Evolutionary conservation across 2,329 filamentous ascomycete species (phyloP).

Genomic region (Botryotinia calthae): DNA sequence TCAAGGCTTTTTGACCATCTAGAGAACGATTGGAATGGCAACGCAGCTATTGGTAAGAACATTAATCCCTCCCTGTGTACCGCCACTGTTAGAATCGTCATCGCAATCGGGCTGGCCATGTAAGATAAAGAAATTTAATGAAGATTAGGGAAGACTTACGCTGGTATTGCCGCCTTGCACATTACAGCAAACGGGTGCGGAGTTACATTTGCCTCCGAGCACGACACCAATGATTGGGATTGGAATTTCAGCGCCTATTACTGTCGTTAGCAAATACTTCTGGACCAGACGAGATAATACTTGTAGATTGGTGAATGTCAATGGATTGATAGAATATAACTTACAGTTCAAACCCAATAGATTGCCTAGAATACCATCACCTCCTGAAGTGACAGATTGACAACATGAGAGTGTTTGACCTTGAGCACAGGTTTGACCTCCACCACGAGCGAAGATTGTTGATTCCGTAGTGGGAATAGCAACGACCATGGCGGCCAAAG

Average conservation of each 20-base stretch:
- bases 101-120: conserved; percentile 15
- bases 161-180: too few relatives aligned
- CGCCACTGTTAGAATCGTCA: neutral
- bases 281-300: neutral
- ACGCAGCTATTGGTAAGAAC: conserved; percentile 6
- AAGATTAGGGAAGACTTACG: neutral
- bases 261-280: neutral
- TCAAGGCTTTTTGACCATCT: neutral
- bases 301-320: neutral
- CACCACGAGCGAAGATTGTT: conserved; percentile 9
- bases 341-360: neutral
- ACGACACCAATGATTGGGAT: neutral
- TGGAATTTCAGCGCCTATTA: neutral
- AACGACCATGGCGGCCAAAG: conserved; percentile 28
- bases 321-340: neutral
- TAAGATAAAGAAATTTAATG: neutral
- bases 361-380: neutral
- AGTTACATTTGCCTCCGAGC: neutral
- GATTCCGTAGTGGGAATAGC: conserved; percentile 27
- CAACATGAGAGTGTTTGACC: conserved; percentile 21
- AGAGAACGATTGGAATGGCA: neutral
- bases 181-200: neutral
- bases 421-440: conserved; percentile 12
- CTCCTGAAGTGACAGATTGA: neutral
- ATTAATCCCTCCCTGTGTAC: neutral